Conservation (phyloP, 176 grass and related monocot genomes). For the Pontederia paniculata region DNA sequence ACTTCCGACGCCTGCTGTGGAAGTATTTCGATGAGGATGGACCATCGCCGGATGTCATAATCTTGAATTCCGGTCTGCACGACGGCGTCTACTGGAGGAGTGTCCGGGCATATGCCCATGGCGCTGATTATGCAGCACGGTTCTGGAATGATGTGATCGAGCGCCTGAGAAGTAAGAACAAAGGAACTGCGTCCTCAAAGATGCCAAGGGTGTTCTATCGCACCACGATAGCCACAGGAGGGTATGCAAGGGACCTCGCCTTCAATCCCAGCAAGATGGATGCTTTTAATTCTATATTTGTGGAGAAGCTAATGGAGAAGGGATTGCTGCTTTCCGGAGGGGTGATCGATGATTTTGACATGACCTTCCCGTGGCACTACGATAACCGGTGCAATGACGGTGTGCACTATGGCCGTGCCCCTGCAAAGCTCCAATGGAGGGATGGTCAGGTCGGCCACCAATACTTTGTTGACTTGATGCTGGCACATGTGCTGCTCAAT, state of each 20-base stretch:
- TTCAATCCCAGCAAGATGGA: slow-evolving; percentile 99
- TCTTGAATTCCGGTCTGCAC: slow-evolving; percentile 91
- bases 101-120: slow-evolving; percentile 31
- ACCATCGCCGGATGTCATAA: slow-evolving; percentile 43
- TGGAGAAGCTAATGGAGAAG: slow-evolving; percentile 54
- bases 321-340: slow-evolving; percentile 62
- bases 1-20: slow-evolving; percentile 35
- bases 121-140: slow-evolving; percentile 42
- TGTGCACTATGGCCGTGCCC: slow-evolving; percentile 79
- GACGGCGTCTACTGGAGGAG: slow-evolving; percentile 83
- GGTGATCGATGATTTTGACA: slow-evolving; percentile 82
- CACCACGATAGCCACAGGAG: slow-evolving; percentile 62
- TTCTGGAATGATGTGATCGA: slow-evolving; percentile 69
- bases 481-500: slow-evolving; percentile 88
- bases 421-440: slow-evolving; percentile 55
- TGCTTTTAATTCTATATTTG: slow-evolving; percentile 58
- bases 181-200: background rate
- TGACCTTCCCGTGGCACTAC: slow-evolving; percentile 97
- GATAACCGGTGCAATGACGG: slow-evolving; percentile 93
- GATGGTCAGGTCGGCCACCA: slow-evolving; percentile 85
- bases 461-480: slow-evolving; percentile 95
- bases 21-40: slow-evolving; percentile 49
- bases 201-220: slow-evolving; percentile 76
- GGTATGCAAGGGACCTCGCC: slow-evolving; percentile 74
- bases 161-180: slow-evolving; percentile 17